Base-by-base conservation (phyloP, 164 flowering plant species). In the Magnolia changhungtana region DNA sequence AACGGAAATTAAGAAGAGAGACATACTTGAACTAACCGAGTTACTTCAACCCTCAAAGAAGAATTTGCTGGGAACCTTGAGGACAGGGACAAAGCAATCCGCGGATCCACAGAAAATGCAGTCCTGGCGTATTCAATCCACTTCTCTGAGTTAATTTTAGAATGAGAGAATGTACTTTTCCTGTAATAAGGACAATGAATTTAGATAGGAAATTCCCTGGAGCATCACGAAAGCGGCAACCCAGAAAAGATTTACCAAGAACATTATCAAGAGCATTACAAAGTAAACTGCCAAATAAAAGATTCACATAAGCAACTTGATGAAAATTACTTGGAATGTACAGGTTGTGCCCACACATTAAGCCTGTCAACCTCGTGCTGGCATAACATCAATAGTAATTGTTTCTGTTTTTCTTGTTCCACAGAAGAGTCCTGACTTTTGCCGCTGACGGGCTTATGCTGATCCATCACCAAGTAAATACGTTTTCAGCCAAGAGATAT, bases 361-460 rank as follows among this genome's bases (percentile, higher is more conserved):
- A 96, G 98, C 82, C 98, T 91, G 74, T 96, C 97, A 67, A 96
- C 93, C 76, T 96, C 99, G 81, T 91, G 92, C 86, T 94, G 99
- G 84, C 98, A 92, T 65, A 96, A 86, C 97, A 94, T 94, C 82
- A 92, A 68, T 70, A 96, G 90, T 72, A 96, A 83, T 73, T 92
- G 99, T 86, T 87, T 94, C 80, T 98, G 81, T 71, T 89, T 92
- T 75, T 93, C 98, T 79, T 88, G 88, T 72, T 88, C 98, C 52
- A 81, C 81, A 74, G 81, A 80, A 84, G 88, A 89, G 83, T 88
- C 89, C 71, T 94, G 97, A 90, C 92, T 84, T 75, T 85, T 88
- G 59, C 98, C 97, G 98, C 97, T 92, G 76, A 96, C 81, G 64
- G 98, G 98, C 77, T 94, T 97, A 78, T 76, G 77, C 19, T 88